A percentile compares a stretch with the other conserved stretches of the same genome.
Evolutionary conservation across 768 basidiomycete species (phyloP).

Genomic region (Mycena vulgaris): DNA sequence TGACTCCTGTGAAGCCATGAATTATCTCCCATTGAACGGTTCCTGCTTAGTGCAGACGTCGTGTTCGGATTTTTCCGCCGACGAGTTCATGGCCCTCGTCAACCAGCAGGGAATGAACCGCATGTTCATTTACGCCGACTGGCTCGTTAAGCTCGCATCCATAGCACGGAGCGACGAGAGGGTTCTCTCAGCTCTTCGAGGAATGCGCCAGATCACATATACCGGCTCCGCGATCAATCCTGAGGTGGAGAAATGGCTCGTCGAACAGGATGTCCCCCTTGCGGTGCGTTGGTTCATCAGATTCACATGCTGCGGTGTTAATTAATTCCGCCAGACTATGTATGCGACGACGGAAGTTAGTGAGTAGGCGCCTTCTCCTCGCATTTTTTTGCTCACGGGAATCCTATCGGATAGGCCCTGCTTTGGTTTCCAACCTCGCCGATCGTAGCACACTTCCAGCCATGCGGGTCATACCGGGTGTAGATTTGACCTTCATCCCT

Average conservation of each 20-base stretch:
- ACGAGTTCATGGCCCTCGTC: not conserved
- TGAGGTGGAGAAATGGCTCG: slow-evolving; percentile 38
- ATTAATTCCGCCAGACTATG: not conserved
- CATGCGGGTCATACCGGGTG: slow-evolving; percentile 22
- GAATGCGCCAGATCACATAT: slow-evolving; percentile 37
- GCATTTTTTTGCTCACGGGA: not conserved
- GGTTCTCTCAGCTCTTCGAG: slow-evolving; percentile 32
- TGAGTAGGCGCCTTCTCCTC: not conserved
- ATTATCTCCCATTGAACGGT: not conserved
- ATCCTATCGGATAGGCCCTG: not conserved
- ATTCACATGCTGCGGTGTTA: not conserved
- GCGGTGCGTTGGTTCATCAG: slow-evolving; percentile 11
- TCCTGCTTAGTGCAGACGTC: not conserved
- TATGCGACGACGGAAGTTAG: slow-evolving; percentile 22
- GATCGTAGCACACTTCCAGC: slow-evolving; percentile 3
- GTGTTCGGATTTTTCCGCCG: not conserved
- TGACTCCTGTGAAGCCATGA: not conserved
- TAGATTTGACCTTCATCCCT: slow-evolving; percentile 1
- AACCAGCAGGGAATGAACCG: not conserved
- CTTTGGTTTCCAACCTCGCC: slow-evolving; percentile 17
- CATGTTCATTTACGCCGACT: slow-evolving; percentile 37
- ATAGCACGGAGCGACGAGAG: slow-evolving; percentile 30
- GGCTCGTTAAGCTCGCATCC: slow-evolving; percentile 36
- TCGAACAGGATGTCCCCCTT: slow-evolving; percentile 35
- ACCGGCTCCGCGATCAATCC: slow-evolving; percentile 38